Base-by-base conservation (phyloP, 331 rosid genomes). In the Acacia concinna region DNA sequence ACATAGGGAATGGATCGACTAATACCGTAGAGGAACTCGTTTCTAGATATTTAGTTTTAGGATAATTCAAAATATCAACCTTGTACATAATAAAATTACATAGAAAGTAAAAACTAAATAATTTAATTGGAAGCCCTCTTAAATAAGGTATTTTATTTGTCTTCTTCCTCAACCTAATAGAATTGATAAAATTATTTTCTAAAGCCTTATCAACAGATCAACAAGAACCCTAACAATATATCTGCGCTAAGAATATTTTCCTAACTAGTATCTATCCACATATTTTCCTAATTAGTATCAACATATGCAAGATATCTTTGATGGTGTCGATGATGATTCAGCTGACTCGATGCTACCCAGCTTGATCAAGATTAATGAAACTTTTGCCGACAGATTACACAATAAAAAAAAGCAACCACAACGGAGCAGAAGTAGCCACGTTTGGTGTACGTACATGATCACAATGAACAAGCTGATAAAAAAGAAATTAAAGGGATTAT, bases 371-470 rank as follows among this genome's bases (percentile, higher is more conserved):
- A 56, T n/a, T 20, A 67, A 23, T 34, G 73, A 71, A 32, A 70
- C 23, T 23, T 59, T 7, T 28, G 73, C 56, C 73, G 12, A 40
- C 60, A 78, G 68, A 74, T 49, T 34, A 81, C 56, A 62, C 43
- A 30, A 78, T 35, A 41, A 51, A 38, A 68, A 46, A 34, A 8
- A 38, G 77, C 54, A 23, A 60, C 68, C 51, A n/a, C n/a, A 41
- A 41, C 30, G 68, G 49, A 57, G 65, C 38, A 28, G 31, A 67
- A 76, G 63, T 52, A n/a, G 62, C 28, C 51, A 41, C 75, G 12
- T 40, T 18, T 31, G 12, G 43, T 18, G 3, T 32, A 2, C 12
- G 8, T 20, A 35, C 41, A n/a, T 30, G 37, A 9, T 38, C 41
- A 38, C 63, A 56, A 23, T 54, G 10, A 60, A 27, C 59, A 73